Evolutionary conservation across 1,284 basidiomycete genomes (phyloP).

Genomic region (Sporisorium iseilematis-ciliati): DNA sequence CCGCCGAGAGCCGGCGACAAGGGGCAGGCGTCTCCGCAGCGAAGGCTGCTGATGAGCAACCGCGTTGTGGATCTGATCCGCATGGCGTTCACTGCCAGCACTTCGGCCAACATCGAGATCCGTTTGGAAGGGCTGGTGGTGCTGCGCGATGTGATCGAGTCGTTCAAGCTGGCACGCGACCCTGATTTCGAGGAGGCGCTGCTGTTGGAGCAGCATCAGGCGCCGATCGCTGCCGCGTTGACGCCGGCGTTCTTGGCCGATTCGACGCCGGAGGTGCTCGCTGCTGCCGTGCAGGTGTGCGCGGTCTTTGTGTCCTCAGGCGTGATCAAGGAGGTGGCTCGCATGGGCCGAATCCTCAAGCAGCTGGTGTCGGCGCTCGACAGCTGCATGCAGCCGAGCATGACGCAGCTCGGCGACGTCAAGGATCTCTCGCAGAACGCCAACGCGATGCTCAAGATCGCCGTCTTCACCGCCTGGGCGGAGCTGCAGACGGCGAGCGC

Average conservation of each 20-base stretch:
- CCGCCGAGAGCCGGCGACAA: conserved; percentile 75
- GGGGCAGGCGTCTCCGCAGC: conserved; percentile 72
- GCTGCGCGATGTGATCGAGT: conserved; percentile 91
- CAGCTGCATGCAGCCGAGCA: conserved; percentile 77
- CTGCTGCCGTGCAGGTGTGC: conserved; percentile 91
- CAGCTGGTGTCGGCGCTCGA: conserved; percentile 83
- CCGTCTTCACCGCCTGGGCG: conserved; percentile 94
- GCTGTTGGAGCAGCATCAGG: conserved; percentile 97
- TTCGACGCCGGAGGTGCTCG: conserved; percentile 93
- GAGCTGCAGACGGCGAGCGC: conserved; percentile 85
- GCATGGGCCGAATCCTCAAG: conserved; percentile 95
- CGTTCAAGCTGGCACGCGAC: conserved; percentile 87
- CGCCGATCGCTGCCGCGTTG: conserved; percentile 96
- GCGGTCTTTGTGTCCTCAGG: conserved; percentile 95
- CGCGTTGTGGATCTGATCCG: conserved; percentile 92
- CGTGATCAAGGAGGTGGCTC: conserved; percentile 86
- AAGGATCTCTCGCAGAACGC: conserved; percentile 91
- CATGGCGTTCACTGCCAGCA: conserved; percentile 97
- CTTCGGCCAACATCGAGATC: conserved; percentile 94
- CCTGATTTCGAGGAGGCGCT: conserved; percentile 91
- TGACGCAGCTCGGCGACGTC: conserved; percentile 87
- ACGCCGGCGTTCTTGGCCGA: conserved; percentile 96
- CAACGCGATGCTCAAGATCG: conserved; percentile 92
- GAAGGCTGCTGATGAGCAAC: conserved; percentile 77
- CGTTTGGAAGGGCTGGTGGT: conserved; percentile 91